Percentiles rank a stretch among this genome's conserved stretches.
Evolutionary conservation across 2,329 filamentous ascomycete genomes (phyloP).

Genomic region (Arthrobotrys entomopaga): DNA sequence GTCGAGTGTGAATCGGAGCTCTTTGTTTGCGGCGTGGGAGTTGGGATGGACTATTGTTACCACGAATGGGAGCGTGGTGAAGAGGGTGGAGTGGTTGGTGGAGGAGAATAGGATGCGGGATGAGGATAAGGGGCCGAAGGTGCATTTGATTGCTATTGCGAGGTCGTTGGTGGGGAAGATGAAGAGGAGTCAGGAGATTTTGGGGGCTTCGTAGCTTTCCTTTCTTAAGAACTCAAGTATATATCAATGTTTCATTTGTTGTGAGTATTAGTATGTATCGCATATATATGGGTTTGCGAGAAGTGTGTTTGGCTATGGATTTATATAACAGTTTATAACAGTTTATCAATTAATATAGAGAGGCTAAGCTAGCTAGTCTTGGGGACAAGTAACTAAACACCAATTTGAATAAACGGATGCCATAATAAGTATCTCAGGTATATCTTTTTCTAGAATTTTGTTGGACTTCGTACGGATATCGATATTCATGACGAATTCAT

Average conservation of each 20-base stretch:
- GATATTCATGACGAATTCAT: too few relatives aligned
- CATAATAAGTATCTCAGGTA: slow-evolving; percentile 33
- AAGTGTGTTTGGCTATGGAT: too few relatives aligned
- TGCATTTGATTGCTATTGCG: slow-evolving; percentile 74
- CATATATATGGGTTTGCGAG: too few relatives aligned
- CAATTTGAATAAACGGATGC: slow-evolving; percentile 58
- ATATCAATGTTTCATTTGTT: too few relatives aligned
- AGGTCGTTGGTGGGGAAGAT: slow-evolving; percentile 75
- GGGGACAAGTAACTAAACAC: slow-evolving; percentile 41
- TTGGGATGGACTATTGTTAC: slow-evolving; percentile 73
- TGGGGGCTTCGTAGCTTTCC: slow-evolving; percentile 9
- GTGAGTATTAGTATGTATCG: too few relatives aligned
- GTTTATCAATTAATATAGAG: too few relatives aligned
- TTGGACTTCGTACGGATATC: too few relatives aligned
- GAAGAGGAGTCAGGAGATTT: slow-evolving; percentile 62
- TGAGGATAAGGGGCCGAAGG: slow-evolving; percentile 68
- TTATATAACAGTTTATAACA: too few relatives aligned
- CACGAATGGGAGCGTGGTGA: slow-evolving; percentile 75
- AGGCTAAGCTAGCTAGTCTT: too few relatives aligned
- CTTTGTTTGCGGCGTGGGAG: slow-evolving; percentile 78
- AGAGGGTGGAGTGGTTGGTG: slow-evolving; percentile 71
- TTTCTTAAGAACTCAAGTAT: too few relatives aligned
- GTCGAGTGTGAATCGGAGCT: slow-evolving; percentile 73
- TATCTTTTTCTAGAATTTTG: too few relatives aligned
- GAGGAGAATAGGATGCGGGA: slow-evolving; percentile 66